Evolutionary conservation across 805 yeast genomes (phyloP).

Genomic region (Blastobotrys mokoenaii): DNA sequence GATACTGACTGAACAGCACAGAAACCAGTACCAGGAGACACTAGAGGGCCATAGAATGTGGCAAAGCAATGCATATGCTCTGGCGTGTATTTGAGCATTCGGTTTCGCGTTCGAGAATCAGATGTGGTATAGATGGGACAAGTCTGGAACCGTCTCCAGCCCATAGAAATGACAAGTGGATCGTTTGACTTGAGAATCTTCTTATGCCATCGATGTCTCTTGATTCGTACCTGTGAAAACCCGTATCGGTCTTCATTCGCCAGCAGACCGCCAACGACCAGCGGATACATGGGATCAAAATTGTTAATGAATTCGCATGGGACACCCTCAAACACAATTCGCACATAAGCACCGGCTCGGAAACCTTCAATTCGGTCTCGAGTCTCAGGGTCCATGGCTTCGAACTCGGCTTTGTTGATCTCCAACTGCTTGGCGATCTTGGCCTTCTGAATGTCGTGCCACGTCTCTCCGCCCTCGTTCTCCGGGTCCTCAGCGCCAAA

Average conservation of each 20-base stretch:
- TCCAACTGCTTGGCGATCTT: slow-evolving; percentile 94
- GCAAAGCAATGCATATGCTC: slow-evolving; percentile 97
- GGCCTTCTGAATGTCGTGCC: slow-evolving; percentile 97
- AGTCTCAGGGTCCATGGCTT: slow-evolving; percentile 64
- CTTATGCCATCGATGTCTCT: slow-evolving; percentile 99
- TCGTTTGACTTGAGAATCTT: slow-evolving; percentile 92
- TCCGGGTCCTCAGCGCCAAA: slow-evolving; percentile 76
- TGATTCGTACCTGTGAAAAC: slow-evolving; percentile 81
- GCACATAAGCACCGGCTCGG: slow-evolving; percentile 89
- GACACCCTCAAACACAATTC: slow-evolving; percentile 68
- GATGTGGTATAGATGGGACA: slow-evolving; percentile 92
- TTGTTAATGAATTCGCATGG: slow-evolving; percentile 89
- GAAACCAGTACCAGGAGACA: slow-evolving; percentile 95
- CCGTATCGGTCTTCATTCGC: slow-evolving; percentile 92
- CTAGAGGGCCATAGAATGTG: slow-evolving; percentile 93
- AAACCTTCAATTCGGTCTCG: slow-evolving; percentile 83
- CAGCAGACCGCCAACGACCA: slow-evolving; percentile 82
- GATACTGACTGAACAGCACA: slow-evolving; percentile 91
- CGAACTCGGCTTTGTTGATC: slow-evolving; percentile 66
- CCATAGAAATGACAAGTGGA: slow-evolving; percentile 85
- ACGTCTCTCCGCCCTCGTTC: slow-evolving; percentile 67
- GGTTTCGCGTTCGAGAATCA: slow-evolving; percentile 94
- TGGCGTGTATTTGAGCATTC: slow-evolving; percentile 97
- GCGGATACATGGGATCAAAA: slow-evolving; percentile 77
- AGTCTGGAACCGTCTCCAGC: slow-evolving; percentile 98